Conservation (phyloP, 1,284 basidiomycete genomes). For the Mycosarcoma mackinlayi region DNA sequence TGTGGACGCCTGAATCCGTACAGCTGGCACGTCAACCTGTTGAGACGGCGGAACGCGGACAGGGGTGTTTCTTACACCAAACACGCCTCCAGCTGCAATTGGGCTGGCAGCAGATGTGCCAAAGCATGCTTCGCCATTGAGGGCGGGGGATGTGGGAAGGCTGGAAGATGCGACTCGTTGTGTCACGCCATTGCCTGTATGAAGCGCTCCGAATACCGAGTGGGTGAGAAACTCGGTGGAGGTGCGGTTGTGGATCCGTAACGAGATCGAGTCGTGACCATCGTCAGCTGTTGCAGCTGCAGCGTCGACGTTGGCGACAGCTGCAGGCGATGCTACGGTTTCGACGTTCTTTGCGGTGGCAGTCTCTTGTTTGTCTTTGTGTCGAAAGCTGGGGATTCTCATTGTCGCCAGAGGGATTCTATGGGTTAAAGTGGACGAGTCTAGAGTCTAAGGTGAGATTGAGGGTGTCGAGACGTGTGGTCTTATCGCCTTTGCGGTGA, state of each 20-base stretch:
- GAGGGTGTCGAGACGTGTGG: too few species aligned
- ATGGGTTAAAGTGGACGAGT: too few species aligned
- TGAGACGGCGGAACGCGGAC: slow-evolving; percentile 4
- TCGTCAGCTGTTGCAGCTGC: not conserved
- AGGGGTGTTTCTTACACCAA: slow-evolving; percentile 29
- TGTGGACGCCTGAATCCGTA: slow-evolving; percentile 24
- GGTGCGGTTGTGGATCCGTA: slow-evolving; percentile 36
- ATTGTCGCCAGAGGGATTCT: slow-evolving; percentile 9
- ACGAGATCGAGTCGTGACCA: slow-evolving; percentile 25
- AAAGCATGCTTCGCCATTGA: slow-evolving; percentile 1
- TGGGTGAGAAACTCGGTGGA: slow-evolving; percentile 23
- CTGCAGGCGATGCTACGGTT: not conserved
- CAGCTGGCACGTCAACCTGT: slow-evolving; percentile 9
- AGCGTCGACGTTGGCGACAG: not conserved
- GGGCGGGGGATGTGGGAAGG: slow-evolving; percentile 14
- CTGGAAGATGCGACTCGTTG: slow-evolving; percentile 23
- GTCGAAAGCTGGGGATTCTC: slow-evolving; percentile 22
- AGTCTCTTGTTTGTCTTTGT: slow-evolving; percentile 18
- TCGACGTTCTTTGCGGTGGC: slow-evolving; percentile 12
- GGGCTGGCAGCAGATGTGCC: not conserved
- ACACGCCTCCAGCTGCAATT: not conserved
- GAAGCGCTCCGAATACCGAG: slow-evolving; percentile 35
- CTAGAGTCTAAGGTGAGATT: too few species aligned
- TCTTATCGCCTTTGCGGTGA: too few species aligned
- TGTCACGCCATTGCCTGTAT: slow-evolving; percentile 8